Base-by-base conservation (phyloP, 2,329 filamentous ascomycete species). In the Aspergillus persii region DNA sequence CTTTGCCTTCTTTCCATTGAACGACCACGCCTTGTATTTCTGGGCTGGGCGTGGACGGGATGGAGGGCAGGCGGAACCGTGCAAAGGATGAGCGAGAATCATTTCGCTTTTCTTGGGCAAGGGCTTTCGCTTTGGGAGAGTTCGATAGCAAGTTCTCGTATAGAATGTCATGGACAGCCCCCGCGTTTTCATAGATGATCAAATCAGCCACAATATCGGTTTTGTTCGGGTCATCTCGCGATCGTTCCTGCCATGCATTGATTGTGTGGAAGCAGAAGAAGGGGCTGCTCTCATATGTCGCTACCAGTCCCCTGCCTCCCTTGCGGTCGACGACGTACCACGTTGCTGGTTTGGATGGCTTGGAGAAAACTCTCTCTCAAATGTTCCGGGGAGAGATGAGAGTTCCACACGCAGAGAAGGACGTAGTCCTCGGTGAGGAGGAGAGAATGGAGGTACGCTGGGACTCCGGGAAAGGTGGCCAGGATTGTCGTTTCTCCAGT, bases 361-460 rank as follows among this genome's bases (percentile, higher is more conserved):
- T 92, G 89, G 7, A 89, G 69, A 0, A 95, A 68, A 46, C 58
- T 44, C 54, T 60, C 36, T 55, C 8, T 4, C 12, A 59, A 12
- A 55, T 41, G 31, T 1, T 41, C 26, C 44, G 50, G 71, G 67
- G 91, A 93, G 8, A 84, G 76, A 41, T 87, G 86, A 0, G 88
- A 82, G 15, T 85, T 86, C 66, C 89, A 92, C 1, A 95, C 76
- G 68, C 89, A 92, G 4, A 96, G 77, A 0, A 95, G 77, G 2
- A 93, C 85, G 67, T 88, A 89, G 66, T 87, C 85, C 15, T 85
- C 77, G 0, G 90, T 89, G 29, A 96, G 74, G 67, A 92, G 91
- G 66, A 94, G 83, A 8, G 90, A 94, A 76, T 96, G 92, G n/a
- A 96, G 85, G 67, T 95, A 96, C 0, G 90, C 87, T 0, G 89